These are phyloP conservation scores for Arxiozyma slooffiae DNA, from an alignment of 1,139 yeast species.

Conservation along the genomic window DNA sequence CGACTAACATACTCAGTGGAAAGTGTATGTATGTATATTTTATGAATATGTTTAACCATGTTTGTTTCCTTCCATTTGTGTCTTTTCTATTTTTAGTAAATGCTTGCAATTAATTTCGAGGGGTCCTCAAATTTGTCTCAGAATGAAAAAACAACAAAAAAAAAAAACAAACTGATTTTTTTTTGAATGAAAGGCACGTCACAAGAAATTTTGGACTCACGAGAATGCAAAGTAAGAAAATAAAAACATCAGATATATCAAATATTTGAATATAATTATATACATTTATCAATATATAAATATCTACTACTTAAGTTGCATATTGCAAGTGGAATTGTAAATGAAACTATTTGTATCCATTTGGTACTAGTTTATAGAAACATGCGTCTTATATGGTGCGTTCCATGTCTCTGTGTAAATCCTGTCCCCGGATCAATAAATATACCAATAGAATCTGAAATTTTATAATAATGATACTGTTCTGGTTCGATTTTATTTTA, in stretches of 20 bases:
- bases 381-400: constrained; percentile 89
- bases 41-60: neutral
- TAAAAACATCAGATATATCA: too few relatives aligned
- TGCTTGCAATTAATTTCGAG: neutral
- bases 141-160: neutral
- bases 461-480: constrained; percentile 74
- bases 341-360: constrained; percentile 74
- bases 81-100: neutral
- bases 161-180: neutral
- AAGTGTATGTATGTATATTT: neutral
- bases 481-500: too few relatives aligned
- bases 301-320: neutral
- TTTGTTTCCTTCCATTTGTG: neutral
- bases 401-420: constrained; percentile 81
- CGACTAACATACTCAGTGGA: too few relatives aligned
- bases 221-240: neutral
- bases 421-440: constrained; percentile 97
- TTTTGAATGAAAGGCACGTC: too few relatives aligned
- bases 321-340: constrained; percentile 54
- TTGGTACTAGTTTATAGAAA: constrained; percentile 91
- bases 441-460: constrained; percentile 79
- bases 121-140: neutral
- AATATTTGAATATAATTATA: neutral
- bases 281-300: too few relatives aligned
- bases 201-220: neutral